Percentiles rank a stretch among this genome's conserved stretches.
phyloP scores from a whole-genome alignment of 805 yeast genomes.

The Sungouiozyma ichnusensis region DNA sequence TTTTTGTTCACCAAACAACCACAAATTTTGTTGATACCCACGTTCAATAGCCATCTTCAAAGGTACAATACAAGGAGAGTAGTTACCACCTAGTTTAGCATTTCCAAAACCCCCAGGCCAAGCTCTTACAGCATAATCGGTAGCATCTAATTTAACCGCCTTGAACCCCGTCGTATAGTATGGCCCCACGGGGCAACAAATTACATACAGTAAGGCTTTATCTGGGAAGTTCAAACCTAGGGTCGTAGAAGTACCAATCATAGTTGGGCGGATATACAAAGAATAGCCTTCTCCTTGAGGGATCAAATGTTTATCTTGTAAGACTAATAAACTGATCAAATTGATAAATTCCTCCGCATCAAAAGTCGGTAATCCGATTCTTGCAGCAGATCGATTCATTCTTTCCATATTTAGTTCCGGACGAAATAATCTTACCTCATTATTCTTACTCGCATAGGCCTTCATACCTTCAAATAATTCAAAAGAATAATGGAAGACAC shows the following conservation, averaged over 20 bases:
- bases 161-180: conserved; percentile 93
- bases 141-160: conserved; percentile 88
- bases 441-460: conserved; percentile 61
- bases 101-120: conserved; percentile 99
- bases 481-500: conserved; percentile 89
- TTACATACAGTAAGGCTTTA: conserved; percentile 71
- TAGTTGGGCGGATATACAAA: conserved; percentile 82
- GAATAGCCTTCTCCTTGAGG: conserved; percentile 85
- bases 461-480: conserved; percentile 93
- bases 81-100: conserved; percentile 92
- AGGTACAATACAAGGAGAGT: conserved; percentile 89
- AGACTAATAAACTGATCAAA: conserved; percentile 62
- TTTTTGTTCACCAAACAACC: conserved; percentile 88
- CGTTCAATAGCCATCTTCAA: conserved; percentile 78
- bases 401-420: conserved; percentile 85
- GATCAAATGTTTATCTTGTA: conserved; percentile 62
- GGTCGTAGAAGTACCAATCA: conserved; percentile 84
- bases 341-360: conserved; percentile 67
- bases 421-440: conserved; percentile 72
- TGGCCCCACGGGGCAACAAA: conserved; percentile 95
- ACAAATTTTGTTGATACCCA: conserved; percentile 90
- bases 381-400: conserved; percentile 79
- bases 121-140: conserved; percentile 91
- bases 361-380: conserved; percentile 82
- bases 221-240: conserved; percentile 79